Percentiles rank a stretch among this genome's conserved stretches.
Conservation (phyloP, 75 land plant species). For the Pinus taeda region DNA sequence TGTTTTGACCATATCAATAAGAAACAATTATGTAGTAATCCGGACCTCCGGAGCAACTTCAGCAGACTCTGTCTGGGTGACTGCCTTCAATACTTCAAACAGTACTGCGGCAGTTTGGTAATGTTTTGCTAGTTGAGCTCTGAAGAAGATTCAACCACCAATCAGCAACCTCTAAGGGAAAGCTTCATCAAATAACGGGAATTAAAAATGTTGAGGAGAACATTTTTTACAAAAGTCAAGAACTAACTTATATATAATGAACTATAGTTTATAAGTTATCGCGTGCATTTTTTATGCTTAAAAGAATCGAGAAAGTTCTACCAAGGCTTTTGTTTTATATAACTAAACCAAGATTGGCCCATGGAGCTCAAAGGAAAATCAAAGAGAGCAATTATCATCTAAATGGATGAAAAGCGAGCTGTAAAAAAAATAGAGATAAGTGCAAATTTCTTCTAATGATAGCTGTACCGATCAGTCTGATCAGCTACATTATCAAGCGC, state of each 20-base stretch:
- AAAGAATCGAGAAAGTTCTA: too few relatives aligned
- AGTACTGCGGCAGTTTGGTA: slow-evolving; percentile 73
- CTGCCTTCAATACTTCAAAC: slow-evolving; percentile 68
- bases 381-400: not conserved
- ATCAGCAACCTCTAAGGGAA: not conserved
- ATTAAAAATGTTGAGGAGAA: not conserved
- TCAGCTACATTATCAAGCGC: slow-evolving; percentile 79
- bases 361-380: not conserved
- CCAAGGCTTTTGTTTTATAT: too few relatives aligned
- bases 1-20: not conserved
- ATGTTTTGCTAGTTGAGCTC: slow-evolving; percentile 34
- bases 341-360: too few relatives aligned
- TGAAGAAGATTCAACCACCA: not conserved
- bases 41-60: slow-evolving; percentile 50
- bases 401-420: not conserved
- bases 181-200: not conserved
- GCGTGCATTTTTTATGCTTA: too few relatives aligned
- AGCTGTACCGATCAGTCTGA: slow-evolving; percentile 75
- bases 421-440: not conserved
- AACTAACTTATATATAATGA: too few relatives aligned
- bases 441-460: too few relatives aligned
- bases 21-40: not conserved
- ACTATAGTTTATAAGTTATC: too few relatives aligned
- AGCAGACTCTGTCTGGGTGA: slow-evolving; percentile 44
- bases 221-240: too few relatives aligned